Evolutionary conservation across 2,329 filamentous ascomycete species (phyloP).

Genomic region (Epichloe bromicola): DNA sequence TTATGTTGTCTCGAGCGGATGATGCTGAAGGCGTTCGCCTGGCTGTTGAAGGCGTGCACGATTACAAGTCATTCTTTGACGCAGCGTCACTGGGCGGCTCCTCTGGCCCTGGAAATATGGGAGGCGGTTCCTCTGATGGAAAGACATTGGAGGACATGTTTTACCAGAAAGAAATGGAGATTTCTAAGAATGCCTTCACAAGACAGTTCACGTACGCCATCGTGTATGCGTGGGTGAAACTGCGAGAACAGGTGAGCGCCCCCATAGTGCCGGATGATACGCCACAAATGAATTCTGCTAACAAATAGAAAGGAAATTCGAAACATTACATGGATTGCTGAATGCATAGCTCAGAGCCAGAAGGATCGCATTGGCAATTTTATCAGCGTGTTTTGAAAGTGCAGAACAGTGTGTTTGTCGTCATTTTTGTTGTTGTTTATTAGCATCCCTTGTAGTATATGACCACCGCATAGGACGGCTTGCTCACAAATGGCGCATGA

Average conservation of each 20-base stretch:
- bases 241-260: constrained; percentile 77
- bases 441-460: constrained; percentile 31
- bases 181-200: constrained; percentile 89
- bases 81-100: constrained; percentile 66
- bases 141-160: constrained; percentile 95
- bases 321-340: constrained; percentile 98
- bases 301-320: constrained; percentile 68
- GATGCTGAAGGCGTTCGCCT: constrained; percentile 88
- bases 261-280: neutral
- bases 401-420: neutral
- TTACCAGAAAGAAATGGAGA: constrained; percentile 99
- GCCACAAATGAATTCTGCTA: constrained; percentile 12
- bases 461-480: constrained; percentile 15
- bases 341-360: constrained; percentile 99
- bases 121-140: constrained; percentile 63
- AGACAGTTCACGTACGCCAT: constrained; percentile 90
- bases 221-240: constrained; percentile 94
- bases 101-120: constrained; percentile 70
- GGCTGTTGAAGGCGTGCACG: constrained; percentile 81
- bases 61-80: constrained; percentile 96
- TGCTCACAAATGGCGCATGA: constrained; percentile 18
- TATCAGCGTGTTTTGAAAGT: constrained; percentile 80
- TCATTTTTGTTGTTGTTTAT: constrained; percentile 7
- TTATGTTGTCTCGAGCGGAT: constrained; percentile 90
- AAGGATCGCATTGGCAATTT: constrained; percentile 98